phyloP scores from a whole-genome alignment of 2,329 filamentous ascomycete genomes.

The Elsinoe perseae region DNA sequence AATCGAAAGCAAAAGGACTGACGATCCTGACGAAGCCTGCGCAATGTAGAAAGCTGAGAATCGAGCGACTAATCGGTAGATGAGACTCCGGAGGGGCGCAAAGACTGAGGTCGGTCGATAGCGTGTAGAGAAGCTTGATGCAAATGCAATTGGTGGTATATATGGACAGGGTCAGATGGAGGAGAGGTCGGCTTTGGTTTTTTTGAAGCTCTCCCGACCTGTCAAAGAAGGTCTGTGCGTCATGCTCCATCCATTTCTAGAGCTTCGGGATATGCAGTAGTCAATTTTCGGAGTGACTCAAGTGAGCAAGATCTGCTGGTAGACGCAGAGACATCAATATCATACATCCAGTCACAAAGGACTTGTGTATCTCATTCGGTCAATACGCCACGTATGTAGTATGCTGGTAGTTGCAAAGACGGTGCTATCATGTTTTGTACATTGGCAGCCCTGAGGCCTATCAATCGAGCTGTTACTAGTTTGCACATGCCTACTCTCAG shows the following conservation, averaged over 20 bases:
- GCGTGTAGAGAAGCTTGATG: background rate
- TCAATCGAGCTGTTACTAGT: constrained; percentile 2
- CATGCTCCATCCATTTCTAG: background rate
- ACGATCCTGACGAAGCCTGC: background rate
- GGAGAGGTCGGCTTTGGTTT: constrained; percentile 1
- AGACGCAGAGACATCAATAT: too few relatives aligned
- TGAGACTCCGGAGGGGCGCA: background rate
- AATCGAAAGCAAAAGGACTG: background rate
- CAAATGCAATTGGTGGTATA: constrained; percentile 10
- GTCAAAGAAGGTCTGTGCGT: constrained; percentile 3
- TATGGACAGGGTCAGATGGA: background rate
- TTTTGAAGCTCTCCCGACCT: constrained; percentile 7
- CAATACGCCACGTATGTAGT: too few relatives aligned
- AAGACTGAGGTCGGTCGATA: background rate
- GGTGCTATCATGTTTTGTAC: constrained; percentile 13
- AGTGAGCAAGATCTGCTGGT: too few relatives aligned
- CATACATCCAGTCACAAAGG: too few relatives aligned
- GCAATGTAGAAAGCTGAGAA: background rate
- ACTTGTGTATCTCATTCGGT: too few relatives aligned
- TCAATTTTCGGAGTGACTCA: too few relatives aligned
- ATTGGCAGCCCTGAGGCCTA: constrained; percentile 8
- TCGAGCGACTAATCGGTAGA: background rate
- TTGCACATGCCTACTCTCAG: constrained; percentile 1
- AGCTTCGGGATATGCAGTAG: too few relatives aligned
- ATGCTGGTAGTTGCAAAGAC: background rate